Base-by-base conservation (phyloP, 331 rosid species). In the Arachis monticola region DNA sequence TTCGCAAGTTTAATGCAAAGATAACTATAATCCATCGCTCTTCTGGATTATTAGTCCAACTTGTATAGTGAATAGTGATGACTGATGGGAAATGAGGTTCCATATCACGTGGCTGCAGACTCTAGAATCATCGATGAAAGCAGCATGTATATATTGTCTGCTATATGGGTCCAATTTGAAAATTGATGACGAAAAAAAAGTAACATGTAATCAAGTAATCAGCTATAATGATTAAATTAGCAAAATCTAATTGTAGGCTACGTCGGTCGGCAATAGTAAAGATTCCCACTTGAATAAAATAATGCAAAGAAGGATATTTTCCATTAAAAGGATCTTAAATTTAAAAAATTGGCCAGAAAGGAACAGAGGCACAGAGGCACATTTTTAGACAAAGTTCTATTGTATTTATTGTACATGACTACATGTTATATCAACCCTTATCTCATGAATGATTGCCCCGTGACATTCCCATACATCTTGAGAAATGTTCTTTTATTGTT, bases 31-130 rank as follows among this genome's bases (percentile, higher is more conserved):
- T 31, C 6, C 45, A 13, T n/a, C 2, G 48, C 1, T 3, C 9
- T 45, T 76, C 35, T 76, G 10, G 68, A 60, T 35, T 10, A 45
- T 45, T 7, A 8, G 60, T 68, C 81, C 81, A 60, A 69, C 56
- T 69, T 60, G 81, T 17, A 17, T 2, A 76, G 41, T 6, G 30
- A 27, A 27, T 27, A 27, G 30, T 27, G 30, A 27, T 27, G 30
- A 27, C 30, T 27, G 22, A 57, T 44, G 6, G 13, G 17, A 75
- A 61, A 70, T 50, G 40, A 17, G 61, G 22, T 13, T 9, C 48
- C 48, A 45, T 53, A 41, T 48, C 84, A 76, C 81, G 51, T 76
- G 85, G 81, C 48, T 59, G 74, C 78, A 41, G 81, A 58, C 53
- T 57, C 48, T 46, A 57, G 30, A 13, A 59, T 63, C 69, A 55